phyloP scores from a whole-genome alignment of 495 filamentous ascomycete species.

The Neurospora sp. region DNA sequence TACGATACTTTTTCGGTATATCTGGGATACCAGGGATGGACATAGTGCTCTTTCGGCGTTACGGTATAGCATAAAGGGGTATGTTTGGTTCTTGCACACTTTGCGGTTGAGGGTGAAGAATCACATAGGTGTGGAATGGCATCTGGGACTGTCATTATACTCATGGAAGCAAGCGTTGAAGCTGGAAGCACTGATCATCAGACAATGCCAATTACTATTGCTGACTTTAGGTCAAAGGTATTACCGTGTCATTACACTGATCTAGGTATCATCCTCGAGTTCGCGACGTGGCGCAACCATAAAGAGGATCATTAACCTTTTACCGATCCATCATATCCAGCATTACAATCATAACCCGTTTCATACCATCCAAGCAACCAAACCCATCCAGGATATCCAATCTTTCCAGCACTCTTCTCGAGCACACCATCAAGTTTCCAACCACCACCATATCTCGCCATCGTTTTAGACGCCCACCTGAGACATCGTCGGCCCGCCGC shows the following conservation, averaged over 20 bases:
- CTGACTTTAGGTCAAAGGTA: neutral
- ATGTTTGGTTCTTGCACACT: neutral
- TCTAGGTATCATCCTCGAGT: neutral
- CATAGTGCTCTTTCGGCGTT: neutral
- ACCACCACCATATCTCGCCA: neutral
- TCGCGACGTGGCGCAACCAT: neutral
- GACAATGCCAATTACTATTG: neutral
- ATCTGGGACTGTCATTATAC: neutral
- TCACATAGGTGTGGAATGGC: neutral
- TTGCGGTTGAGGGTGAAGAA: neutral
- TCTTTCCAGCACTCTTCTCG: neutral
- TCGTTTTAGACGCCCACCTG: slow-evolving; percentile 33
- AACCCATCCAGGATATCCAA: neutral
- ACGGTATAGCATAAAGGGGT: neutral
- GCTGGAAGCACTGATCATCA: neutral
- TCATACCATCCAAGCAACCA: neutral
- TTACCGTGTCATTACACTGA: neutral
- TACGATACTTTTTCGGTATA: neutral
- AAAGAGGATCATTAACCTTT: neutral
- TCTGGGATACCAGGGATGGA: neutral
- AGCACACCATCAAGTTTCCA: neutral
- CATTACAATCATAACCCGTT: neutral
- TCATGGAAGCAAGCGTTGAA: neutral
- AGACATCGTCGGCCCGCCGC: slow-evolving; percentile 32
- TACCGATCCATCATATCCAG: neutral